Evolutionary conservation across 805 yeast genomes (phyloP), one percentile per base, ranked within the genome.

Genomic region (Tetrapisispora pingtungensis): DNA sequence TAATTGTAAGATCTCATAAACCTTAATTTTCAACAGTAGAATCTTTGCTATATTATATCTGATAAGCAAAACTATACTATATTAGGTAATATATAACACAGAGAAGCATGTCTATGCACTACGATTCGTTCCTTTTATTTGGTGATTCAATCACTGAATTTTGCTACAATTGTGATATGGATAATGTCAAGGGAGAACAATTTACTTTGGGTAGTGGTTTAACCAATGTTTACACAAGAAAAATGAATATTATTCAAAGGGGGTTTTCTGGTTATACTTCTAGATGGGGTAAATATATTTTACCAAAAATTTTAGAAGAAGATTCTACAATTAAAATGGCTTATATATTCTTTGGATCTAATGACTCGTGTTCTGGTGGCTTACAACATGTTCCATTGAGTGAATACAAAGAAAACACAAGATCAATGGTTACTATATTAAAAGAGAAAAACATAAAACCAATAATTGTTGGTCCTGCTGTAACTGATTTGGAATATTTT

Each of bases 261-360:
- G 97, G 97, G 0, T 85, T 67, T 55, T 58, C 78, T 1, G 96
- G 97, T 0, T 88, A 84, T 65, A 84, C 73, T 52, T 65, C 88
- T 0, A 73, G 77, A 31, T 80, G 80, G 64, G 87, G 76, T 0
- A 55, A 68, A 10, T 62, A 68, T 39, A 52, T 84, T 4, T 53
- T 75, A 4, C 75, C 75, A n/a, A 62, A 68, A 35, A 64, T 81
- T 12, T 61, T 86, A 30, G 66, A 71, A 19, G 54, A 61, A 4
- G 84, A 79, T 48, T 62, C 74, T 39, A 66, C 54, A 6, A 64
- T 77, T 41, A 62, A 50, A 2, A 50, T 71, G 10, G 68, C 78
- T 46, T 75, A 79, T 10, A 65, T 87, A 2, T 87, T 83, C 57
- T 78, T 85, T 53, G 96, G 96, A 4, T 75, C 95, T 13, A 88